Conservation (phyloP, 1,139 yeast species). For the Saccharomycopsis crataegensis region DNA sequence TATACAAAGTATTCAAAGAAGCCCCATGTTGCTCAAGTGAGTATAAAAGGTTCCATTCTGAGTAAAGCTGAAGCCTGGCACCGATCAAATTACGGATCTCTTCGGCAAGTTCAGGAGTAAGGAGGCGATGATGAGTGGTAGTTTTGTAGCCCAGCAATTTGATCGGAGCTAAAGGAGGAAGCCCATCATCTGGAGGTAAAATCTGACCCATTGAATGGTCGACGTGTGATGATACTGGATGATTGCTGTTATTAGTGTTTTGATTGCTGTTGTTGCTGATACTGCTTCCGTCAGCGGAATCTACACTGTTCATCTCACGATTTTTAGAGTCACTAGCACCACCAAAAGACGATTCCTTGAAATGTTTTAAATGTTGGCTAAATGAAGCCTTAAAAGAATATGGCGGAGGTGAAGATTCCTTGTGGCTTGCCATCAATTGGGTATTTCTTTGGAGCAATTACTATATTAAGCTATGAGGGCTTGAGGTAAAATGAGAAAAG, state of each 20-base stretch:
- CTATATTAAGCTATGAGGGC: no score
- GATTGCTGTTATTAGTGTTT: background rate
- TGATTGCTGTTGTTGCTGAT: background rate
- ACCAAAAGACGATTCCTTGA: no score
- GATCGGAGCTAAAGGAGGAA: constrained; percentile 41
- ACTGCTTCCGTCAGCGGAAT: background rate
- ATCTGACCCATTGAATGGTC: no score
- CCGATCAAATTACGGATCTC: constrained; percentile 72
- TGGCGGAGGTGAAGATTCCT: no score
- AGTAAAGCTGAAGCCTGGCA: constrained; percentile 65
- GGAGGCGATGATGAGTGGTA: constrained; percentile 48
- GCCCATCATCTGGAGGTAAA: background rate
- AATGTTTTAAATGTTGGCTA: no score
- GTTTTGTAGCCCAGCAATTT: constrained; percentile 48
- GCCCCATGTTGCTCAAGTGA: constrained; percentile 91
- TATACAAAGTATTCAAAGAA: constrained; percentile 68
- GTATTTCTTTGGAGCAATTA: no score
- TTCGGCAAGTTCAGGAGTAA: constrained; percentile 57
- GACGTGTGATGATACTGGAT: background rate
- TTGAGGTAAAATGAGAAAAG: no score
- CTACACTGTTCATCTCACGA: background rate
- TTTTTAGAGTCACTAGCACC: no score
- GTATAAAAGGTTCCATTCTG: constrained; percentile 72
- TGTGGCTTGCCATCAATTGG: no score
- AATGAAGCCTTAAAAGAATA: no score